Conservation (phyloP, 768 basidiomycete genomes). For the Mycena rosella region DNA sequence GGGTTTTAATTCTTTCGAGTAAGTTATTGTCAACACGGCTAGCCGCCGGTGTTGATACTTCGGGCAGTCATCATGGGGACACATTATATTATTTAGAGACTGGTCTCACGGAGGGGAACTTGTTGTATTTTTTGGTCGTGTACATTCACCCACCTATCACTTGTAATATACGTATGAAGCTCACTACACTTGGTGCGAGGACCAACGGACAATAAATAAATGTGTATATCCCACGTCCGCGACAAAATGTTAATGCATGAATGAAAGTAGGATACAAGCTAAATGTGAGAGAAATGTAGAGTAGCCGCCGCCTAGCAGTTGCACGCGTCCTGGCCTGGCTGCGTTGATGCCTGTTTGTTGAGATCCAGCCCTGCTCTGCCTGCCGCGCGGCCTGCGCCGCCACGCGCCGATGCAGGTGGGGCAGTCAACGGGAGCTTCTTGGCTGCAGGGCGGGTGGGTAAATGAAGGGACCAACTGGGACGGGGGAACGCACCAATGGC, state of each 20-base stretch:
- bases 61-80: background rate
- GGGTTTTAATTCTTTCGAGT: conserved; percentile 63
- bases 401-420: conserved; percentile 72
- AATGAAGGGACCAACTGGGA: conserved; percentile 22
- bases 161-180: conserved; percentile 9
- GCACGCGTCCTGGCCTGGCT: conserved; percentile 74
- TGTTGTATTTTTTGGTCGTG: conserved; percentile 24
- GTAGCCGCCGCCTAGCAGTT: conserved; percentile 69
- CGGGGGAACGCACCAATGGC: conserved; percentile 74
- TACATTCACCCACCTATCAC: background rate
- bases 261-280: conserved; percentile 48
- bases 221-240: conserved; percentile 57
- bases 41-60: background rate
- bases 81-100: conserved; percentile 10
- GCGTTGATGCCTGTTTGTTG: conserved; percentile 70
- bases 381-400: conserved; percentile 63
- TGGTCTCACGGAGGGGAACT: background rate
- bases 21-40: background rate
- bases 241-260: conserved; percentile 43
- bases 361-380: conserved; percentile 80
- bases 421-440: conserved; percentile 91
- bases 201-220: conserved; percentile 39
- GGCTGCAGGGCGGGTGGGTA: conserved; percentile 56
- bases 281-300: conserved; percentile 41
- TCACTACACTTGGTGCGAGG: background rate